Evolutionary conservation across 2,329 filamentous ascomycete genomes (phyloP), one percentile per base, ranked within the genome.

Genomic region (Fusarium equiseti): DNA sequence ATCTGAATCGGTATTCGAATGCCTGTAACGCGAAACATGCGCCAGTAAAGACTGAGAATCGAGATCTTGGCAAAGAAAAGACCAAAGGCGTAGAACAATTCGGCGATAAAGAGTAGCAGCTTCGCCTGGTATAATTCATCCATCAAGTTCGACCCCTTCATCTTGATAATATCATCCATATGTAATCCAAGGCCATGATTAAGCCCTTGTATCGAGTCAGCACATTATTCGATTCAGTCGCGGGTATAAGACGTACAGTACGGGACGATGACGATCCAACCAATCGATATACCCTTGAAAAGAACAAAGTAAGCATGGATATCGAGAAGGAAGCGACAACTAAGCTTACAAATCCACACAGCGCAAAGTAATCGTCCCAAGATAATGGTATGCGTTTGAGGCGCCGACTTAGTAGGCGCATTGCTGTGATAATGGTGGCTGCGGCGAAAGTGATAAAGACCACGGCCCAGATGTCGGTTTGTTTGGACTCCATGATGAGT

Each of bases 1-100:
- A 78, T 71, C 8, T 73, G 68, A 20, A 79, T 78, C 11, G 76
- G 72, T 1, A 76, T 50, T 32, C 69, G 68, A 49, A 75, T 75
- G 22, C 53, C 63, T 13, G 63, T 72, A 20, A 75, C 68, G 0
- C 73, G 65, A 38, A 79, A 79, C 59, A 79, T 70, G 31, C 77
- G 76, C 75, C 75, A 78, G 62, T 79, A 79, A 5, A 79, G 70
- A 49, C 59, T 69, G 1, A 79, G 66, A 6, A 79, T 72, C 2
- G 77, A 72, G 2, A 74, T 46, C 32, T 79, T 79, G 8, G 69
- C 73, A 16, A 75, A 75, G 49, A 73, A 76, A 0, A 79, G 64
- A 4, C 75, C 71, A 7, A 68, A 75, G 0, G 75, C 75, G 53
- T 79, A 79, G 8, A 77, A 44, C 1, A 79, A 56, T 45, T 79